These are phyloP conservation scores for Alisma plantagoaquatica DNA, from an alignment of 106 monocot species.

Conservation along the genomic window DNA sequence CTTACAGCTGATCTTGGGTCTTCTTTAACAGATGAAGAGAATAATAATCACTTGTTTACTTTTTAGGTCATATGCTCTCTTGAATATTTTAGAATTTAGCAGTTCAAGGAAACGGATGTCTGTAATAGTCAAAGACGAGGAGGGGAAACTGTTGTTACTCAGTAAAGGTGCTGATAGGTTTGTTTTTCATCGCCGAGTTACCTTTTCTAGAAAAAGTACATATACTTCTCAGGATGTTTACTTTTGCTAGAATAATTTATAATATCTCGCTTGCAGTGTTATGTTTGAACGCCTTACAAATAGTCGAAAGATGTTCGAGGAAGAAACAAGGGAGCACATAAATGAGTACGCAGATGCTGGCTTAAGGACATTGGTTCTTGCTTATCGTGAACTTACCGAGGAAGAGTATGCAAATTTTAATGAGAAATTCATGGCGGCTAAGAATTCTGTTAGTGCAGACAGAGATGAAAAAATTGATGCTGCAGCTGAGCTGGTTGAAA, in stretches of 20 bases:
- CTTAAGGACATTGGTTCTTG: constrained; percentile 87
- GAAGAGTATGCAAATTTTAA: constrained; percentile 58
- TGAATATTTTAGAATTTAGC: constrained; percentile 86
- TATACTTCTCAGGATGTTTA: no score
- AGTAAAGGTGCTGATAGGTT: constrained; percentile 96
- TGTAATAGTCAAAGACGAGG: constrained; percentile 62
- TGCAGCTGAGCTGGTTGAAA: constrained; percentile 68
- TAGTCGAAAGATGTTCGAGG: constrained; percentile 50
- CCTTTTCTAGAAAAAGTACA: no score
- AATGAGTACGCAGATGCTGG: constrained; percentile 90
- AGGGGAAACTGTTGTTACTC: constrained; percentile 62
- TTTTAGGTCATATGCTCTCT: constrained; percentile 59
- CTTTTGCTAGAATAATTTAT: no score
- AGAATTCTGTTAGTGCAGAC: constrained; percentile 73
- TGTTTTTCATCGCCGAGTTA: no score
- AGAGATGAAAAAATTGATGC: constrained; percentile 81
- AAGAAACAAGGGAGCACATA: constrained; percentile 64
- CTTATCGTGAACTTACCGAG: constrained; percentile 71
- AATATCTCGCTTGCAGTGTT: constrained; percentile 34
- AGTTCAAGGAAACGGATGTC: constrained; percentile 91
- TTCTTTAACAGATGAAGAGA: no score
- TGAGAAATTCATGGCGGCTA: constrained; percentile 53
- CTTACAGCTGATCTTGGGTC: no score
- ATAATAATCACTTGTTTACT: no score
- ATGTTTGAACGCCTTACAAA: constrained; percentile 82